phyloP scores from a whole-genome alignment of 306 rosid species.

The Comarum palustre region DNA sequence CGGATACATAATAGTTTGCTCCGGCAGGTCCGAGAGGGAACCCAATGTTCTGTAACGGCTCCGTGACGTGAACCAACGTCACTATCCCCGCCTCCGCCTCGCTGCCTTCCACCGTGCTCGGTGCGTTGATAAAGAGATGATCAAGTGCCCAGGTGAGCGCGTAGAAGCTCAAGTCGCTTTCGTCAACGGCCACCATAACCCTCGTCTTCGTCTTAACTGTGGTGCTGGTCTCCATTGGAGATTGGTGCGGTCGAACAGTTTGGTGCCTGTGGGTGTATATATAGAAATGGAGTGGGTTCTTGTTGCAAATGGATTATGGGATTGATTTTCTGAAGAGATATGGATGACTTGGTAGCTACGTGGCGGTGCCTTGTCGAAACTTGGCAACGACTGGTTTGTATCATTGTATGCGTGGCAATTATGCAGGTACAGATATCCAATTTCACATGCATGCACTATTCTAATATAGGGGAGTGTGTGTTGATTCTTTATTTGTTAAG shows the following conservation, averaged over 20 bases:
- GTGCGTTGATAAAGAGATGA: conserved; percentile 23
- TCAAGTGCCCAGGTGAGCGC: conserved; percentile 60
- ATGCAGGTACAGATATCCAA: not conserved
- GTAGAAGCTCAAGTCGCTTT: conserved; percentile 58
- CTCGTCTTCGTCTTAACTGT: conserved; percentile 21
- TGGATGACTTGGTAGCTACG: not conserved
- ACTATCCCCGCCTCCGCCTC: conserved; percentile 27
- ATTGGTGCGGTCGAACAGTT: not conserved
- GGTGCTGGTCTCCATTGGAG: not conserved
- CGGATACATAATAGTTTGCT: conserved; percentile 39
- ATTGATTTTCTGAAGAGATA: not conserved
- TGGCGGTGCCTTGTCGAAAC: not conserved
- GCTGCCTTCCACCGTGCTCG: conserved; percentile 3
- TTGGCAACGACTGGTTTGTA: not conserved
- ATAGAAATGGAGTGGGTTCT: not conserved
- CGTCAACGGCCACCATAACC: conserved; percentile 69
- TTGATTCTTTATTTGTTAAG: too few relatives aligned
- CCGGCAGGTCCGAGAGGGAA: conserved; percentile 42
- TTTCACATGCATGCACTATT: too few relatives aligned
- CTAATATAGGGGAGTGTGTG: too few relatives aligned
- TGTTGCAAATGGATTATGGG: not conserved
- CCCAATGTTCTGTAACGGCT: conserved; percentile 30
- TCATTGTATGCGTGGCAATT: not conserved
- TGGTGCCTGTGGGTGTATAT: not conserved
- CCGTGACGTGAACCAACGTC: conserved; percentile 44